Conservation (phyloP, 2,329 filamentous ascomycete species). For the Colletotrichum filicis region DNA sequence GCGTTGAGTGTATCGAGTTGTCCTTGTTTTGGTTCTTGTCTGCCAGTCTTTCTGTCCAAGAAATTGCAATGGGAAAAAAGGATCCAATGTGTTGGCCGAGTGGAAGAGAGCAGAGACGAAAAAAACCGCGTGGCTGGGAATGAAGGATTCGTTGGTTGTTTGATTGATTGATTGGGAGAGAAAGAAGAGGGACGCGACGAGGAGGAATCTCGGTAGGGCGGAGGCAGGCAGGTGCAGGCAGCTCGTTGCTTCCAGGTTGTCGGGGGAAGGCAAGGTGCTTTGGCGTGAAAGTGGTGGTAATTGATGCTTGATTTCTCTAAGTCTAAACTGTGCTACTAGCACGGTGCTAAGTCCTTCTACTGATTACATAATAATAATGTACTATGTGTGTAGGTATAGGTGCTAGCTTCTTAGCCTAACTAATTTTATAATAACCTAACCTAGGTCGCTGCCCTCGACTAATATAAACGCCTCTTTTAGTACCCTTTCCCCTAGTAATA, state of each 20-base stretch:
- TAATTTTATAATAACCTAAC: too few species aligned
- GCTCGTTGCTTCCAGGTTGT: background rate
- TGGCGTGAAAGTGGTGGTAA: too few species aligned
- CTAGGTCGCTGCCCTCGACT: too few species aligned
- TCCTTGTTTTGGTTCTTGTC: background rate
- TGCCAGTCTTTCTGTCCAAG: background rate
- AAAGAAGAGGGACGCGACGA: conserved; percentile 6
- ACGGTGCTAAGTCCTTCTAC: too few species aligned
- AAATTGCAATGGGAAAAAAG: background rate
- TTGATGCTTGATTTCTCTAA: too few species aligned
- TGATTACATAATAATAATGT: too few species aligned
- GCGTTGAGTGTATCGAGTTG: conserved; percentile 29
- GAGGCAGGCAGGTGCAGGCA: background rate
- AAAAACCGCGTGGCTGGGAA: conserved; percentile 23
- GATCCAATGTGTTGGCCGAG: background rate
- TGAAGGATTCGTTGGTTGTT: conserved; percentile 17
- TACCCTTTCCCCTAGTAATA: too few species aligned
- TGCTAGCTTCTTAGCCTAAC: too few species aligned
- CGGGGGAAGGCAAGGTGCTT: conserved; percentile 10
- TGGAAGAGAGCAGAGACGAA: background rate
- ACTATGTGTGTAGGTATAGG: accelerated
- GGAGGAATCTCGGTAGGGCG: conserved; percentile 25
- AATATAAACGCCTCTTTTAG: too few species aligned
- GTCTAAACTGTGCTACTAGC: too few species aligned
- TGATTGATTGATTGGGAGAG: conserved; percentile 1